Conservation (phyloP, 192 early-diverging fungal species). For the Allomyces macrogynus region DNA sequence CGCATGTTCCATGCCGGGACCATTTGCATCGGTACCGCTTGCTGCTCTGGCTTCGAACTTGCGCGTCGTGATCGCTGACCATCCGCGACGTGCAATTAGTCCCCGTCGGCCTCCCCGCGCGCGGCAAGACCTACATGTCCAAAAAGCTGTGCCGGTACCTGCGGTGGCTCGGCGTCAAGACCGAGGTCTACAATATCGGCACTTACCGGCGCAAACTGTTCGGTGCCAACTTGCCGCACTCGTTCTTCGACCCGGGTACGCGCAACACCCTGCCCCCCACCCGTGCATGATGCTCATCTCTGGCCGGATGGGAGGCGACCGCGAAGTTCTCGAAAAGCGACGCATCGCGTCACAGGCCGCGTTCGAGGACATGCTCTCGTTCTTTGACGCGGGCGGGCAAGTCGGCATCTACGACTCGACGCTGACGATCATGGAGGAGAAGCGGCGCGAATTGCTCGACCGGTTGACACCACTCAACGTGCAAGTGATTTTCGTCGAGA, state of each 20-base stretch:
- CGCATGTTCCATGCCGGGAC: not conserved
- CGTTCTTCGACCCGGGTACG: conserved; percentile 71
- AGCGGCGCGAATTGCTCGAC: conserved; percentile 34
- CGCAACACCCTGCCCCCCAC: not conserved
- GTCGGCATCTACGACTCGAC: conserved; percentile 60
- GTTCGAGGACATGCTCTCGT: conserved; percentile 2
- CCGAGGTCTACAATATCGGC: conserved; percentile 93
- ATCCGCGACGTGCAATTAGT: not conserved
- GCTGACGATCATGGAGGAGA: conserved; percentile 36
- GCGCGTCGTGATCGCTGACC: too few relatives aligned
- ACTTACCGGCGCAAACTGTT: conserved; percentile 85
- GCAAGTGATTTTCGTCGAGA: conserved; percentile 12
- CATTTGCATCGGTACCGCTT: not conserved
- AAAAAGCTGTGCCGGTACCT: conserved; percentile 83
- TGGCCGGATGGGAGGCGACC: too few relatives aligned
- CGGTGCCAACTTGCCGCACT: conserved; percentile 58
- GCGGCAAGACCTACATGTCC: conserved; percentile 94
- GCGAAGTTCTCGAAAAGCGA: too few relatives aligned
- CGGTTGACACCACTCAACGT: conserved; percentile 28
- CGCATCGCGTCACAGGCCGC: not conserved
- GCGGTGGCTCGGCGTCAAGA: conserved; percentile 80
- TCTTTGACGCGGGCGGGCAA: conserved; percentile 28
- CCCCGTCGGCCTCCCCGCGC: conserved; percentile 60
- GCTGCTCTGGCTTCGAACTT: too few relatives aligned
- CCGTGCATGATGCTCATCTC: too few relatives aligned